Evolutionary conservation across 768 basidiomycete genomes (phyloP).

Genomic region (Termitomyces sp.): DNA sequence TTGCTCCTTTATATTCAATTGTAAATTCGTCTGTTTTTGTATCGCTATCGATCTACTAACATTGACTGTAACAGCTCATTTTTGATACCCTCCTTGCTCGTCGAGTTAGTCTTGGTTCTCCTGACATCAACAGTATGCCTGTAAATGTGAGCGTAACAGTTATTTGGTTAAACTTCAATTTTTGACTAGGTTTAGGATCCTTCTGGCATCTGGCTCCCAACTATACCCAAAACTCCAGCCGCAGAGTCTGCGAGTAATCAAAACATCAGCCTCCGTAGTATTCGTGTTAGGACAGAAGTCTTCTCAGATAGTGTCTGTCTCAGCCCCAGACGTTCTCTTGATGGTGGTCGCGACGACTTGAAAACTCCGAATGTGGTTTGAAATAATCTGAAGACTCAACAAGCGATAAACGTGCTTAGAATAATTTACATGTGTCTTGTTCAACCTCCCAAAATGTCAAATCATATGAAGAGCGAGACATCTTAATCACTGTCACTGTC

Average conservation of each 20-base stretch:
- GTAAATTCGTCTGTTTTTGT: constrained; percentile 23
- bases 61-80: constrained; percentile 1
- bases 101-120: constrained; percentile 10
- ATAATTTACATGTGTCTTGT: constrained; percentile 19
- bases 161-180: not conserved
- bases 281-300: constrained; percentile 20
- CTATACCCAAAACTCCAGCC: not conserved
- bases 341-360: not conserved
- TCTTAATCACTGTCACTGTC: constrained; percentile 47
- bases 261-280: constrained; percentile 20
- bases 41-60: not conserved
- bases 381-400: not conserved
- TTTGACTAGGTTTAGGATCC: constrained; percentile 1
- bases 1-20: constrained; percentile 42
- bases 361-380: not conserved
- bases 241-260: constrained; percentile 10
- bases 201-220: constrained; percentile 14
- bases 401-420: constrained; percentile 1
- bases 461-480: constrained; percentile 16
- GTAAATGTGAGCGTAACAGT: not conserved
- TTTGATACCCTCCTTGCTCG: constrained; percentile 19
- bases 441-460: constrained; percentile 13
- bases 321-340: not conserved
- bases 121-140: constrained; percentile 5
- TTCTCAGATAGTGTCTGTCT: constrained; percentile 8